Conservation (phyloP, 1,139 yeast species). For the Yamadazyma conglobata region DNA sequence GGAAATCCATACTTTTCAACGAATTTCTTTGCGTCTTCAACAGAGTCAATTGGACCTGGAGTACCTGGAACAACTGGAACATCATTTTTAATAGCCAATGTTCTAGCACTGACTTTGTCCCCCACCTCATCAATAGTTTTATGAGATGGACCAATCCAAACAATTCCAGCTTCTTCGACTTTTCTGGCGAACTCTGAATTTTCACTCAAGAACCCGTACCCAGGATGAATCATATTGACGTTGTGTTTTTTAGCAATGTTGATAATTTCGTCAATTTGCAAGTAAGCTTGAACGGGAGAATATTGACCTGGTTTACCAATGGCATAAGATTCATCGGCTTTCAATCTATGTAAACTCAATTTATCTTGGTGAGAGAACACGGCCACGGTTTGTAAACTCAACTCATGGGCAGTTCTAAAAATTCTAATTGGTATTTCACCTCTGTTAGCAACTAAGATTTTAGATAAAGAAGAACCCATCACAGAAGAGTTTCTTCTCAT, state of each 20-base stretch:
- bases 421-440: conserved; percentile 91
- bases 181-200: conserved; percentile 92
- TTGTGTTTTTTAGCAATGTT: conserved; percentile 81
- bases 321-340: conserved; percentile 89
- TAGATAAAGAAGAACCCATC: conserved; percentile 58
- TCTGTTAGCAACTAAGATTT: conserved; percentile 88
- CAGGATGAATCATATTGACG: conserved; percentile 98
- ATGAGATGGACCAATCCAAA: conserved; percentile 95
- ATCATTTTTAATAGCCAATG: conserved; percentile 71
- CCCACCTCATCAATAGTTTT: conserved; percentile 94
- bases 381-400: conserved; percentile 97
- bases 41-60: conserved; percentile 87
- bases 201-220: conserved; percentile 94
- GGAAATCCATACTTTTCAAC: conserved; percentile 88
- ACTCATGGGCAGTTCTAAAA: conserved; percentile 96
- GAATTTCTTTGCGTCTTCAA: conserved; percentile 73
- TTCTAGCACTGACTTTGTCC: conserved; percentile 94
- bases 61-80: conserved; percentile 99
- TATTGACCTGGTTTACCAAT: conserved; percentile 87
- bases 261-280: conserved; percentile 94
- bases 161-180: conserved; percentile 87
- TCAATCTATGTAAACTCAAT: conserved; percentile 88
- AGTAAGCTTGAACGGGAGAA: conserved; percentile 94
- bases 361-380: conserved; percentile 96
- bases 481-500: conserved; percentile 63